Evolutionary conservation across 1,284 basidiomycete genomes (phyloP).

Genomic region (Pseudozyma hubeiensis): DNA sequence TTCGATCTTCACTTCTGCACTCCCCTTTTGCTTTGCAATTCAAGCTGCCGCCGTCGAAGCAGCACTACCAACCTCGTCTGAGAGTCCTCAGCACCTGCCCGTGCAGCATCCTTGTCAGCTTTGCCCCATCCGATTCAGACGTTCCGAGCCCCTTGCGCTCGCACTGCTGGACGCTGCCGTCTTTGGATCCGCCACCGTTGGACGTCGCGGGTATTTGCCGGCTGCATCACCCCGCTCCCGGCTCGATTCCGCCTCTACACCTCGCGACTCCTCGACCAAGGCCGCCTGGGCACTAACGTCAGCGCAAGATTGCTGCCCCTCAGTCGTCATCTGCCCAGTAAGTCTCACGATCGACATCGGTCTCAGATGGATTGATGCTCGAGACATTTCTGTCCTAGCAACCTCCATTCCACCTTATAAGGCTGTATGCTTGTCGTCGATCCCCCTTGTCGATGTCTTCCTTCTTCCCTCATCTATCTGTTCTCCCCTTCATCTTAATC

Average conservation of each 20-base stretch:
- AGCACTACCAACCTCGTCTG: background rate
- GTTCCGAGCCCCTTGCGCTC: constrained; percentile 24
- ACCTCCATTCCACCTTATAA: constrained; percentile 39
- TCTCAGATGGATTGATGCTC: constrained; percentile 8
- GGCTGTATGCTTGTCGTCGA: constrained; percentile 32
- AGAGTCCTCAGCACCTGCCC: too few species aligned
- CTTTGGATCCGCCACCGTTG: constrained; percentile 18
- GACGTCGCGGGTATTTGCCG: background rate
- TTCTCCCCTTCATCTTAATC: background rate
- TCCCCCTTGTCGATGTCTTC: constrained; percentile 15
- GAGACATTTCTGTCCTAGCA: constrained; percentile 23
- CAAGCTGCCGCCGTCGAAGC: constrained; percentile 35
- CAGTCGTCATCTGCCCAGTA: background rate
- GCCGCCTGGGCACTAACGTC: too few species aligned
- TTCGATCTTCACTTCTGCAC: constrained; percentile 2
- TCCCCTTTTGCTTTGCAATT: constrained; percentile 17
- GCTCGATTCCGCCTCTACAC: background rate
- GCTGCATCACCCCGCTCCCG: too few species aligned
- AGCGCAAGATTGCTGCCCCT: background rate
- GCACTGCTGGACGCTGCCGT: constrained; percentile 16
- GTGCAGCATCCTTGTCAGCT: constrained; percentile 1
- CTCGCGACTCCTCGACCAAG: background rate
- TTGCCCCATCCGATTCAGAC: constrained; percentile 10
- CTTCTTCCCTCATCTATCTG: constrained; percentile 4
- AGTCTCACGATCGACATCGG: constrained; percentile 10